Percentiles rank a stretch among this genome's conserved stretches.
Evolutionary conservation across 192 early-diverging fungal genomes (phyloP).

Genomic region (Backusella parvicylindrica): DNA sequence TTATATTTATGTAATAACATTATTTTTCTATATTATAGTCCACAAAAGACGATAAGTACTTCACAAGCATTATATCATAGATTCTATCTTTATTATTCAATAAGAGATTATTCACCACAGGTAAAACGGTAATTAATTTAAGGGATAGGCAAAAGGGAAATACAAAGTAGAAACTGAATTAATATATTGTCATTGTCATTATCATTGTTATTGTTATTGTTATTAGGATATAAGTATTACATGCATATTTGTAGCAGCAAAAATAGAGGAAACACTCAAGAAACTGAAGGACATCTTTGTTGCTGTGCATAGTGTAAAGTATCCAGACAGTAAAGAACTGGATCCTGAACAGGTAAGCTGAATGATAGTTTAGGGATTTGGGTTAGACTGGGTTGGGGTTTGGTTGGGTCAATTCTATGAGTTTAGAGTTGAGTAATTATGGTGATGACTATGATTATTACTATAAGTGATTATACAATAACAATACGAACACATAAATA

Average conservation of each 20-base stretch:
- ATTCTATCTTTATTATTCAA: conserved; percentile 51
- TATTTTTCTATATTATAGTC: conserved; percentile 30
- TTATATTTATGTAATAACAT: background rate
- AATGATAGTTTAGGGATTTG: background rate
- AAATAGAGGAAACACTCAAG: conserved; percentile 87
- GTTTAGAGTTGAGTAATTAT: background rate
- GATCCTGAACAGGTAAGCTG: conserved; percentile 49
- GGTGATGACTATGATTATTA: background rate
- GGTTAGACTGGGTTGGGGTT: background rate
- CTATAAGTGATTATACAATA: background rate
- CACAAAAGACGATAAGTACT: conserved; percentile 58
- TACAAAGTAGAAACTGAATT: background rate
- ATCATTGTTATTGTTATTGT: background rate
- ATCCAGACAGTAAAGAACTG: conserved; percentile 49
- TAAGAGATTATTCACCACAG: conserved; percentile 43
- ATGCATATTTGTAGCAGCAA: conserved; percentile 78
- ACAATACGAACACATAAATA: conserved; percentile 11
- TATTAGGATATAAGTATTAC: conserved; percentile 57
- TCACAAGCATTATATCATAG: conserved; percentile 54
- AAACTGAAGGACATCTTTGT: conserved; percentile 78
- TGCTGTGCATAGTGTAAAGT: conserved; percentile 49
- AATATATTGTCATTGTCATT: background rate
- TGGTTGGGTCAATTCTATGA: background rate
- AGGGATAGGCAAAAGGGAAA: background rate
- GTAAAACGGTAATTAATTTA: conserved; percentile 23